Percentiles rank a stretch among this genome's conserved stretches.
phyloP scores from a whole-genome alignment of 208 protist genomes.

The Trypanosoma conorhini region DNA sequence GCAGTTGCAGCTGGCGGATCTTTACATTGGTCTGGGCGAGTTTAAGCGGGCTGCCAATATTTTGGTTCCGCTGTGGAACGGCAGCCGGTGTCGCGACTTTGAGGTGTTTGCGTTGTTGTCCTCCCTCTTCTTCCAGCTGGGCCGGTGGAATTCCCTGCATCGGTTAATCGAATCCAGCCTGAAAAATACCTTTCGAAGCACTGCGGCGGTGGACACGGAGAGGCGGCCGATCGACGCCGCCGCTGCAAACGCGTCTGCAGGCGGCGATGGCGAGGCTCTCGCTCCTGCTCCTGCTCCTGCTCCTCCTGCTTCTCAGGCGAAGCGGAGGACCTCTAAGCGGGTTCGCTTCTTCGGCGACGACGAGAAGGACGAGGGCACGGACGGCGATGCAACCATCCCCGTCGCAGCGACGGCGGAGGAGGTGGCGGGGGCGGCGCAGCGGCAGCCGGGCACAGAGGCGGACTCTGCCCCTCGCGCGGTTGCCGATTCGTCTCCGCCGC shows the following conservation, averaged over 20 bases:
- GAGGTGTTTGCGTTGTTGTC: constrained; percentile 87
- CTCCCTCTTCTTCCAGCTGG: constrained; percentile 89
- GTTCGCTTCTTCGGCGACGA: constrained; percentile 68
- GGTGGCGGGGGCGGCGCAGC: neutral
- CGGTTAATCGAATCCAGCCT: constrained; percentile 81
- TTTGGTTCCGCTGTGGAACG: constrained; percentile 75
- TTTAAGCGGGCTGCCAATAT: constrained; percentile 67
- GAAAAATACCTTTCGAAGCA: constrained; percentile 62
- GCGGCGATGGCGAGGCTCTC: constrained; percentile 6
- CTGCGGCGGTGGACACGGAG: neutral
- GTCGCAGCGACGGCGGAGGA: neutral
- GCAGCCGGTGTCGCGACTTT: constrained; percentile 78
- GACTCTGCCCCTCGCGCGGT: neutral
- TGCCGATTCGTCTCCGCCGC: neutral
- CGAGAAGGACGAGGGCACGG: constrained; percentile 23
- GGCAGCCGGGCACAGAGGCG: neutral
- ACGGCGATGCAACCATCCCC: constrained; percentile 2
- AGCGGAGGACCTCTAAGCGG: constrained; percentile 46
- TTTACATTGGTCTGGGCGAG: constrained; percentile 86
- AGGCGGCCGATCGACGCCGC: neutral
- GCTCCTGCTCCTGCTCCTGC: neutral
- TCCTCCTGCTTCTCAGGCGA: neutral
- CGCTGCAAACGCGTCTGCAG: neutral
- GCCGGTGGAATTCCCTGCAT: constrained; percentile 81
- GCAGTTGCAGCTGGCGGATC: constrained; percentile 83